phyloP scores from a whole-genome alignment of 2,329 filamentous ascomycete species.

The Dothideomycetes sp. region DNA sequence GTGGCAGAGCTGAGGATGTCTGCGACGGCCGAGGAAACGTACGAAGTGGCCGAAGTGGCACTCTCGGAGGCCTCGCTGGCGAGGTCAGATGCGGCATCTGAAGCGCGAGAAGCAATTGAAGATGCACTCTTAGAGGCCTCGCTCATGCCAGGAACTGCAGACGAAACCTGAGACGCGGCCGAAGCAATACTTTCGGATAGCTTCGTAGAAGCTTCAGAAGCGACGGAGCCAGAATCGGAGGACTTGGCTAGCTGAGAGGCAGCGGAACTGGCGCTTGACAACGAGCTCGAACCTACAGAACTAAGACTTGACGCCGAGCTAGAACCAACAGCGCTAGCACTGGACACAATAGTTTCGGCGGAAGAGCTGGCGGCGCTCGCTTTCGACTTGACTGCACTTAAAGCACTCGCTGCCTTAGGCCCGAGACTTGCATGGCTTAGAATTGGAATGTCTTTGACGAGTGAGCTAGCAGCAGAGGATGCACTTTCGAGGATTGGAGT shows the following conservation, averaged over 20 bases:
- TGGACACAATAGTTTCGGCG: neutral
- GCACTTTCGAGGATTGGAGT: slow-evolving; percentile 16
- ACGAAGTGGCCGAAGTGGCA: slow-evolving; percentile 14
- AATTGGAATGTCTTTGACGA: neutral
- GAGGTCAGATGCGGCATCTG: too few relatives aligned
- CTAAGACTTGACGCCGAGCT: neutral
- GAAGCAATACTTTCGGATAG: slow-evolving; percentile 16
- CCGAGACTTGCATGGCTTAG: slow-evolving; percentile 9
- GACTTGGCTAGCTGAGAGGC: neutral
- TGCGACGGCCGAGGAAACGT: slow-evolving; percentile 20
- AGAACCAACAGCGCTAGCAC: neutral
- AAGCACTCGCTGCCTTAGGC: slow-evolving; percentile 21
- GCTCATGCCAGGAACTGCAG: too few relatives aligned
- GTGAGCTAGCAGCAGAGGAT: slow-evolving; percentile 20
- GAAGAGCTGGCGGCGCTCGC: neutral
- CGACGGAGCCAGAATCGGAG: slow-evolving; percentile 10
- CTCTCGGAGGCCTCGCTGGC: slow-evolving; percentile 18
- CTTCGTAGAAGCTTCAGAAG: slow-evolving; percentile 7
- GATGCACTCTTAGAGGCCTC: slow-evolving; percentile 15
- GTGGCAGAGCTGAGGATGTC: slow-evolving; percentile 10
- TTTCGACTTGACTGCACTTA: slow-evolving; percentile 19
- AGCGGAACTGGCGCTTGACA: too few relatives aligned
- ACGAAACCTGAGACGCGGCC: slow-evolving; percentile 15
- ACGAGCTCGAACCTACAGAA: neutral
- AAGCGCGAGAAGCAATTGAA: slow-evolving; percentile 8